Base-by-base conservation (phyloP, 495 filamentous ascomycete species). In the Penicillium steckii region DNA sequence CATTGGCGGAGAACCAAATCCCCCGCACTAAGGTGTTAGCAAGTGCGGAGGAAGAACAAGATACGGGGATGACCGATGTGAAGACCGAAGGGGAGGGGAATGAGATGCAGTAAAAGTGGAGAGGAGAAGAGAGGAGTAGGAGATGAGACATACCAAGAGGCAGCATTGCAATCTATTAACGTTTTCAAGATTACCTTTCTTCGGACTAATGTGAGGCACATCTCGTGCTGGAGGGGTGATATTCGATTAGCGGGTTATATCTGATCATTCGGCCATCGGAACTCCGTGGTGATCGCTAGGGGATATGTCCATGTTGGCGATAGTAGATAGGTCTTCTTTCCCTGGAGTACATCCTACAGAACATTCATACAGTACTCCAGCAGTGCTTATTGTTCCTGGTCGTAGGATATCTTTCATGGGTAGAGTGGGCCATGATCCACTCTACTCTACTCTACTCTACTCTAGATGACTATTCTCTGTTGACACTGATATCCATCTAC, bases 11-110 rank as follows among this genome's bases (percentile, higher is more conserved):
- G 19, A 75, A 79, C 17, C 79, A 81, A 41, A 59, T 71, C 7
- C 75, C 73, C 2, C 83, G 84, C 69, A 85, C 83, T 8, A 90
- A 86, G 66, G 81, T 96, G 8, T 74, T 96, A 43, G 85, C 90
- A 2, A 88, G 85, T 6, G 55, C 79, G 70, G 78, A 61, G 53
- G 68, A 72, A 42, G 62, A 61, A 7, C 69, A 76, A 57, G 74
- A 76, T 30, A 67, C 71, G 18, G 71, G 72, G 0, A 77, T 76
- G 72, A 61, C 58, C 9, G 74, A 70, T 44, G 54, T 70, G 21
- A 64, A 50, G 21, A 62, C 62, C 23, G 61, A 60, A 45, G 26
- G 62, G 64, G 48, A 66, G 21, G 63, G 51, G 23, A 52, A 55
- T 38, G 55, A 56, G 24, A 43, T 45, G 15, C 52, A 56, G 43